These are phyloP conservation scores for Tolypocladium ophioglossoides DNA, from an alignment of 2,329 filamentous ascomycete genomes.

Conservation along the genomic window DNA sequence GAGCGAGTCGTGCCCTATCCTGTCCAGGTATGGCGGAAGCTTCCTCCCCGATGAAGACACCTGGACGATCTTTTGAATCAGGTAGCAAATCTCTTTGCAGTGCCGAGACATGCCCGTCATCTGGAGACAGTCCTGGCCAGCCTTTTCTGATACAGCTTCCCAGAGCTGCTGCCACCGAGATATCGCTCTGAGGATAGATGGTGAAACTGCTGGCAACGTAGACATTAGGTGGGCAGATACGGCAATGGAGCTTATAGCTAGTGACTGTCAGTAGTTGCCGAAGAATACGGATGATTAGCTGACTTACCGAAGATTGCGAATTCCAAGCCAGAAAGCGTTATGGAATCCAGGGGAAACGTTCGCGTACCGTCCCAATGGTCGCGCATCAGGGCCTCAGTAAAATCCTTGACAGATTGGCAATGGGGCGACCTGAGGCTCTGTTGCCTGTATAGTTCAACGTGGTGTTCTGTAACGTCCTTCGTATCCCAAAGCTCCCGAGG, in stretches of 20 bases:
- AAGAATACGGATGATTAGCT: background rate
- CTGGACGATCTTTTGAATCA: background rate
- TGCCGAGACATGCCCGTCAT: constrained; percentile 3
- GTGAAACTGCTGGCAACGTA: constrained; percentile 2
- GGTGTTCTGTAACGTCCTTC: constrained; percentile 8
- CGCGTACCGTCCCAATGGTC: background rate
- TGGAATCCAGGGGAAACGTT: background rate
- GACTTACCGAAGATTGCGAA: background rate
- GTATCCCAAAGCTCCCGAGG: constrained; percentile 15
- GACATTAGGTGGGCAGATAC: constrained; percentile 5
- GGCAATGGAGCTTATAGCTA: constrained; percentile 1
- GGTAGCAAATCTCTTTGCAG: constrained; percentile 2
- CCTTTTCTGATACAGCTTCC: background rate
- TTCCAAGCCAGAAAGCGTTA: background rate
- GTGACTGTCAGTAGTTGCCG: background rate
- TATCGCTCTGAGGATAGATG: constrained; percentile 6
- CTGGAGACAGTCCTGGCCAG: background rate
- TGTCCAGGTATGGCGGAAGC: background rate
- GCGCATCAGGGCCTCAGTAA: background rate
- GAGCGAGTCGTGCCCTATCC: background rate
- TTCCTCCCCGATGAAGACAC: background rate
- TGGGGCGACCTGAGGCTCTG: background rate
- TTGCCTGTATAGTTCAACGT: background rate
- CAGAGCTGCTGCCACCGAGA: constrained; percentile 12
- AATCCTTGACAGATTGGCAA: background rate